Evolutionary conservation across 2,329 filamentous ascomycete species (phyloP), one percentile per base, ranked within the genome.

Genomic region (Macroventuria anomochaeta): DNA sequence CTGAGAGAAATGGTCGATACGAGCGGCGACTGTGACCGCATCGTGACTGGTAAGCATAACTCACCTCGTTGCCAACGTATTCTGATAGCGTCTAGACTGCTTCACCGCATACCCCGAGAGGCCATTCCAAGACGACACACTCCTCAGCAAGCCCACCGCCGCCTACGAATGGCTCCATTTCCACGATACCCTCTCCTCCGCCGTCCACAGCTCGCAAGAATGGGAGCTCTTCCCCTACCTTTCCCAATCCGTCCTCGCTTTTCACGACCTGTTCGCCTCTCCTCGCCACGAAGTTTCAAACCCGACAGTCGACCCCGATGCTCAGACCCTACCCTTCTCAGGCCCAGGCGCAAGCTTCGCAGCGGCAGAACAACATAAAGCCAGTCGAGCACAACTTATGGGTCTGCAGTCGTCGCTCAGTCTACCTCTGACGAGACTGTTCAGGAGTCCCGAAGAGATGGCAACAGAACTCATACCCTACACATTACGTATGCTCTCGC

Each of bases 101-200:
- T 96, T 97, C 69, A 81, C 89, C 18, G 84, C 89, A 61, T 99
- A 96, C 72, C 92, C 93, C 0, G 86, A 85, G 34, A 90, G 92
- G 64, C 87, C 92, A 17, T 99, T 89, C 75, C 96, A 97, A 77
- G 95, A 99, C 72, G 95, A 99, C 74, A 89, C 88, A 0, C 88
- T 91, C 63, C 85, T 99, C 26, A 90, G 88, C 28, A 99, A 99
- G 70, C 96, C 96, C 0, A 87, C 88, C 61, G 79, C 84, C 1
- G 91, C 91, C 0, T 96, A 96, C 73, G 93, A 97, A 68, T 99
- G 95, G 95, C 84, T 99, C 49, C 82, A 96, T 73, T 97, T 99
- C 75, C 90, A 97, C 74, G 95, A 97, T 67, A 80, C 81, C 0
- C 87, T 96, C 58, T 91, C 91, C 20, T 87, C 88, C 0, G 86